Evolutionary conservation across 352 stramenopile genomes (phyloP), one percentile per base, ranked within the genome.

Genomic region (Phytophthora hybrid): DNA sequence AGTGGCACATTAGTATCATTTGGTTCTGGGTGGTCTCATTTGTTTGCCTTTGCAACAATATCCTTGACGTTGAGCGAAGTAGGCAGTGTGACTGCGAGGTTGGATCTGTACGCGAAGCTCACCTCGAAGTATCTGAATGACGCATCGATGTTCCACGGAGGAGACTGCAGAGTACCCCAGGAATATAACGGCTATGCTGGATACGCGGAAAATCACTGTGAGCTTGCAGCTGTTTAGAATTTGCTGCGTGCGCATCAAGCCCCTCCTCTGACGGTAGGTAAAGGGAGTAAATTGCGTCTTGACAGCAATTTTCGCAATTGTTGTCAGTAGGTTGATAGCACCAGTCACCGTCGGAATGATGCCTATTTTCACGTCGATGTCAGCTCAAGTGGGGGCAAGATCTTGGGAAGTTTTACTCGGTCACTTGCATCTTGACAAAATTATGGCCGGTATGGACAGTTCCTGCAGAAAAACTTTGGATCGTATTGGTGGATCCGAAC

Each of bases 371-470:
- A 53, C 19, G 19, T 53, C 46, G 6, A 53, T 53, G 19, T 26
- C 46, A 23, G 29, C 46, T 8, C 46, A 18, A 5, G 46, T 53
- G 14, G 46, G 46, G 4, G 46, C 46, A 18, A 53, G 46, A 53
- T 53, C 46, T 53, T 53, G 46, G 8, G 46, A 53, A 4, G 46
- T 53, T 19, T 53, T 53, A 18, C 46, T 53, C 46, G 46, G n/a
- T 53, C 46, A 53, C 18, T 16, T 53, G n/a, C 46, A 53, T 53
- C 2, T 53, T 23, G 46, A 11, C 16, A 19, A 53, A 53, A 53
- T 53, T 26, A 6, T 53, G 46, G 3, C 18, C 14, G 0, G 46
- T 29, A 23, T 53, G 46, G 18, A 23, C 19, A 19, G 46, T 26
- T 23, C 46, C 46, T 9, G 46, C 19, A 9, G 19, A 53, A 19